Base-by-base conservation (phyloP, 768 basidiomycete species). In the Butyriboletus loyo region DNA sequence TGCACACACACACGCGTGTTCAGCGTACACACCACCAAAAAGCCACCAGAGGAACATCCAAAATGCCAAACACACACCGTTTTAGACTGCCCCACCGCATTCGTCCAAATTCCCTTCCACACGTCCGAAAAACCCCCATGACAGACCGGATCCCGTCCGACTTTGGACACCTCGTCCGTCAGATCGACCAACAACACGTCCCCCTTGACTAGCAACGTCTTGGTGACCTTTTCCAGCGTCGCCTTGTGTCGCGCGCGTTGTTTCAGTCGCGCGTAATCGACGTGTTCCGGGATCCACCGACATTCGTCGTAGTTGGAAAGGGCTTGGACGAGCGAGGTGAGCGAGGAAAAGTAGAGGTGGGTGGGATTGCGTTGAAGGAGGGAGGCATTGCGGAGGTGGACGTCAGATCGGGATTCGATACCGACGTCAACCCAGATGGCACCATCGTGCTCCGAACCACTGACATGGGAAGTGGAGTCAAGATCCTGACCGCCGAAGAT, bases 61-160 rank as follows among this genome's bases (percentile, higher is more conserved):
- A 6, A 7, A 25, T 7, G 11, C 17, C 22, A 3, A 14, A 5
- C 7, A 35, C 56, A 19, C 38, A 71, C 70, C 57, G 45, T 45
- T 27, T 24, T 55, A 19, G 60, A 56, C 22, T 72, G 60, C 70
- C 77, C 60, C 72, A 72, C 15, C n/a, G 74, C 66, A 52, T 79
- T 80, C 54, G 71, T 73, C 82, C 81, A 83, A 5, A 63, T 55
- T 0, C 79, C 83, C 63, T 80, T 80, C 81, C 81, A 84, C 5
- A 84, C 80, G 60, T 84, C 83, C 28, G 81, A 76, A 50, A 84
- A 85, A 6, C 78, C 75, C 1, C 83, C 83, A 64, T 78, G 75
- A 25, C 72, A 78, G 32, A 80, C 74, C 0, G 82, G 73, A 53
- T 74, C 67, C 41, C 73, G 68, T 2, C 80, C 81, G 17, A 79